Base-by-base conservation (phyloP, 192 early-diverging fungal species). In the Umbelopsis isabellina region DNA sequence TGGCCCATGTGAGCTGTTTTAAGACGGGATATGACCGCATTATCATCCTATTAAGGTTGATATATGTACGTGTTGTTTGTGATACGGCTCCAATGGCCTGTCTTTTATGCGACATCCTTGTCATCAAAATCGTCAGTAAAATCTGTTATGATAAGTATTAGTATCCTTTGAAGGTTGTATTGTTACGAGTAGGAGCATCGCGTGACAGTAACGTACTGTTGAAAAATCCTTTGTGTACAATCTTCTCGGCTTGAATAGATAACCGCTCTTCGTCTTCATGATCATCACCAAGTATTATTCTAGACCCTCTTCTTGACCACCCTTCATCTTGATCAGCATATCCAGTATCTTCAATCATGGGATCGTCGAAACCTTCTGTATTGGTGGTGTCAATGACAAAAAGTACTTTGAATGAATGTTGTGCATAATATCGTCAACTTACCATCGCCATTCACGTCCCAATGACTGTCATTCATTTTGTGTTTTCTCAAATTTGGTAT, bases 361-460 rank as follows among this genome's bases (percentile, higher is more conserved):
- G 55, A 35, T 61, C 55, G 16, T 61, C 55, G 16, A 61, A 61
- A 37, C 55, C 55, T n/a, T 61, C 55, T 61, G 33, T 27, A 25
- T 41, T 41, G 37, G 37, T 41, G 37, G 1, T 41, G 30, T 35
- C 16, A 3, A 21, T 61, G 11, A 30, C 33, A 16, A 61, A 61
- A 16, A 11, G 11, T 27, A 1, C 33, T 10, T 16, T 30, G 27
- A 25, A 3, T 33, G 13, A 7, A 13, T 23, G 25, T 9, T 15
- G 18, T 35, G 30, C 30, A 13, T 61, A 16, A 30, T 25, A 3
- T 2, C 4, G 13, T 52, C 25, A 22, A 30, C 55, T 61, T 35
- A 61, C 55, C 55, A 61, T 61, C 55, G 25, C 55, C 55, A 35
- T 61, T 61, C 55, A 61, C 55, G 55, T 61, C 55, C 55, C 55